Conservation (phyloP, 345 rosid genomes). For the Acer negundo region DNA sequence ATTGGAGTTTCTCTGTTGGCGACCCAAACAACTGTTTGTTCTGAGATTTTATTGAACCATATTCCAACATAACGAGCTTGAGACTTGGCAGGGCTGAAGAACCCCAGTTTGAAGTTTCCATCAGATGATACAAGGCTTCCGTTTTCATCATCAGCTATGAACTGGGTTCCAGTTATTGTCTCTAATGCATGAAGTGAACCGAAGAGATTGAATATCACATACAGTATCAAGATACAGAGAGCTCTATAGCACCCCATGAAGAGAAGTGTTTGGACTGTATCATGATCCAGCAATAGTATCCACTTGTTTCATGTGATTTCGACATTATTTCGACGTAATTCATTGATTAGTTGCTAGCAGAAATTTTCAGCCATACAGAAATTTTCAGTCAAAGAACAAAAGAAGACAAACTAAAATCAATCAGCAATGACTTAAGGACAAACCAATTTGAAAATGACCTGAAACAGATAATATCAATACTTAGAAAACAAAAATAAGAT, state of each 20-base stretch:
- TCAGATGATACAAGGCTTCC: constrained; percentile 18
- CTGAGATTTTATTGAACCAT: constrained; percentile 22
- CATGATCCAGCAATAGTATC: too few relatives aligned
- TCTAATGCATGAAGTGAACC: neutral
- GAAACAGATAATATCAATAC: too few relatives aligned
- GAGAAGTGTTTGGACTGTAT: neutral
- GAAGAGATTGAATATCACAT: neutral
- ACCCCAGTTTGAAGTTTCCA: constrained; percentile 25
- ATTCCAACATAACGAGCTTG: constrained; percentile 26
- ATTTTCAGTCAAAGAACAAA: too few relatives aligned
- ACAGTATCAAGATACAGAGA: neutral
- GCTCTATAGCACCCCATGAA: neutral
- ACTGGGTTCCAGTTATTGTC: constrained; percentile 8
- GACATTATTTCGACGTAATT: too few relatives aligned
- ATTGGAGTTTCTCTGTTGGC: constrained; percentile 32
- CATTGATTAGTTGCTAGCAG: too few relatives aligned
- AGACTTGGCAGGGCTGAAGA: constrained; percentile 30
- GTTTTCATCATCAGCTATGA: constrained; percentile 18
- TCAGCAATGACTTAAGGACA: too few relatives aligned
- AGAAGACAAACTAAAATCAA: too few relatives aligned
- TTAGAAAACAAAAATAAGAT: too few relatives aligned
- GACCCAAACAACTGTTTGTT: constrained; percentile 30
- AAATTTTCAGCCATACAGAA: too few relatives aligned
- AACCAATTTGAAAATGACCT: too few relatives aligned
- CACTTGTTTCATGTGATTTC: too few relatives aligned